Evolutionary conservation across 805 yeast genomes (phyloP), one percentile per base, ranked within the genome.

Genomic region (Candida arabinofermentans): DNA sequence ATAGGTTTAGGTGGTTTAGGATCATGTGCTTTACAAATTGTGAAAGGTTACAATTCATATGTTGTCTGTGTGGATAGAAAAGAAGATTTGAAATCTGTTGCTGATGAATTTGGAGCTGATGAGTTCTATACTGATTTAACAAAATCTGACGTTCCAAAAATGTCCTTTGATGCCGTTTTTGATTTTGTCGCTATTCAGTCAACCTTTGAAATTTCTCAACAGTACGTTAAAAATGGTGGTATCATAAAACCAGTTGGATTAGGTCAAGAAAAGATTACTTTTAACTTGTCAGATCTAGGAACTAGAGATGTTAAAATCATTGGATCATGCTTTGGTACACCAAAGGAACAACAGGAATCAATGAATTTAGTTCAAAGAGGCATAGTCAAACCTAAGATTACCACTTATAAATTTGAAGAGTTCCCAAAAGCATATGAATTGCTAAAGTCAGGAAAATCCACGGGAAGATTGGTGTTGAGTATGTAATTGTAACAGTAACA

Each of bases 241-340:
- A 62, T 57, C 33, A 62, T 72, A 24, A 56, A 68, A 18, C 63
- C 70, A 48, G 64, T 72, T 7, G 79, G 79, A 1, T 55, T 74
- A 44, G 75, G 72, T 1, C 55, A 54, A 24, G 53, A 57, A 39
- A 58, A 61, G 34, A 46, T 71, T 16, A 36, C 37, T 4, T 43
- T 70, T 29, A 56, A 55, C 29, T 65, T 67, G 41, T 66, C 52
- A 43, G 61, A 61, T 5, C 50, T 71, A 41, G 72, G 73, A 12
- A 43, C 67, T 36, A 59, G 72, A 43, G 77, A 73, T 50, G 60
- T 68, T 22, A 58, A 62, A 37, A 47, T 71, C 30, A 51, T 63
- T 27, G 70, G 65, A 46, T 60, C 66, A 34, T 69, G 69, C 47
- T 75, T 76, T 24, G 79, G 79, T 19, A 64, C 65, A 12, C 65